Conservation (phyloP, 169 alveolate species). For the Plasmodium blacklocki region DNA sequence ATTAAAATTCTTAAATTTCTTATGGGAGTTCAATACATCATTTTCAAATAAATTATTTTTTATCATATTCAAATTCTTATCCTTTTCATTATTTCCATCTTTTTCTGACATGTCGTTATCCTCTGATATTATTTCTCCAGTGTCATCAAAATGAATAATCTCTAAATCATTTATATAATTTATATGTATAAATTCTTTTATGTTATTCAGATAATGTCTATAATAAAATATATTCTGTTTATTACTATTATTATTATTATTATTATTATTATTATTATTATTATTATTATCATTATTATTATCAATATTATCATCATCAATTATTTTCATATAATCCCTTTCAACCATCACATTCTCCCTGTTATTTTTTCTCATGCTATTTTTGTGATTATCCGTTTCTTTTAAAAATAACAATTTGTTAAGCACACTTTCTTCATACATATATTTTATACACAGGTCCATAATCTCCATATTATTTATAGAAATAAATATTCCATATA, state of each 20-base stretch:
- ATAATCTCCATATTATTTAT: conserved; percentile 55
- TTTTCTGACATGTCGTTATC: background rate
- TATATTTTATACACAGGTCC: conserved; percentile 38
- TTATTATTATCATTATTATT: no score
- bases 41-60: no score
- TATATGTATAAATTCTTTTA: conserved; percentile 5
- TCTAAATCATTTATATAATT: conserved; percentile 18
- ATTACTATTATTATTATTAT: no score
- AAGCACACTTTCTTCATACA: conserved; percentile 42
- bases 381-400: background rate
- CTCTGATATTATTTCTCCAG: background rate
- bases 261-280: no score
- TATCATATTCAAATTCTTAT: no score
- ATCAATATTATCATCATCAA: conserved; percentile 10
- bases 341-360: background rate
- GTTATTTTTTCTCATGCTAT: background rate
- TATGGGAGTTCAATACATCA: no score
- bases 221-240: conserved; percentile 21
- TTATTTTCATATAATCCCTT: conserved; percentile 6
- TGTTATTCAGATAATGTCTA: conserved; percentile 1
- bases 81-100: no score
- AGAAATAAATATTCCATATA: conserved; percentile 6
- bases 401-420: conserved; percentile 2
- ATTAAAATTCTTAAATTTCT: no score
- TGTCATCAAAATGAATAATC: background rate